Evolutionary conservation across 2,329 filamentous ascomycete species (phyloP).

Genomic region (Alternaria brassicicola): DNA sequence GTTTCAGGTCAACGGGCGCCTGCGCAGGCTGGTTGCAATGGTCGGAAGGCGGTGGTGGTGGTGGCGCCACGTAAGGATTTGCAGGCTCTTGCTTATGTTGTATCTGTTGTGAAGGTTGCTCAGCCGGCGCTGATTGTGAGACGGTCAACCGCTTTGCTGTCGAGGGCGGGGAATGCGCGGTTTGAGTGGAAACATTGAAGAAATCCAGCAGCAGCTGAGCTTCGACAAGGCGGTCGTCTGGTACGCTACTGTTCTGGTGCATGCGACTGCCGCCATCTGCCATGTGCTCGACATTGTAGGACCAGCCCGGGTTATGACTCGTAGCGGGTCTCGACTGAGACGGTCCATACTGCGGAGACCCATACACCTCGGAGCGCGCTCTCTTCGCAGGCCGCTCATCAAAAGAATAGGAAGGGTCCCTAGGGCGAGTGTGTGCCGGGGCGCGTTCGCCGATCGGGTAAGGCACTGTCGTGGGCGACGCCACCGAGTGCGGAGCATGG

Average conservation of each 20-base stretch:
- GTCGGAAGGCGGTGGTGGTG: slow-evolving; percentile 8
- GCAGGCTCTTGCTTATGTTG: slow-evolving; percentile 13
- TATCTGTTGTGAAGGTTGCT: slow-evolving; percentile 13
- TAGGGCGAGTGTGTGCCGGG: slow-evolving; percentile 27
- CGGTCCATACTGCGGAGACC: slow-evolving; percentile 49
- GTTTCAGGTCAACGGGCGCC: slow-evolving; percentile 23
- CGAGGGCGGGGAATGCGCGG: slow-evolving; percentile 35
- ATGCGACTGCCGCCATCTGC: slow-evolving; percentile 43
- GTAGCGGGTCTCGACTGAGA: slow-evolving; percentile 53
- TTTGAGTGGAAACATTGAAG: slow-evolving; percentile 39
- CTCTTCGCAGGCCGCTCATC: slow-evolving; percentile 64
- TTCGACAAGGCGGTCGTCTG: slow-evolving; percentile 49
- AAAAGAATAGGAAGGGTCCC: slow-evolving; percentile 18
- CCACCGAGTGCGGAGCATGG: slow-evolving; percentile 26
- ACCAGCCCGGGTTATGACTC: slow-evolving; percentile 52
- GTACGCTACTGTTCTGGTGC: slow-evolving; percentile 43
- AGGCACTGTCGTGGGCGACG: slow-evolving; percentile 28
- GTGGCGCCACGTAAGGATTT: slow-evolving; percentile 16
- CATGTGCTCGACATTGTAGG: slow-evolving; percentile 50
- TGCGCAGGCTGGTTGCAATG: slow-evolving; percentile 17
- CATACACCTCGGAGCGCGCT: slow-evolving; percentile 63
- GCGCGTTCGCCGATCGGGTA: slow-evolving; percentile 29
- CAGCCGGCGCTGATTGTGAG: slow-evolving; percentile 23
- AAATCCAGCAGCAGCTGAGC: slow-evolving; percentile 56
- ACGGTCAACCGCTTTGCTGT: slow-evolving; percentile 40